These are phyloP conservation scores for Verticillium longisporum DNA, from an alignment of 2,329 filamentous ascomycete species.

Conservation along the genomic window DNA sequence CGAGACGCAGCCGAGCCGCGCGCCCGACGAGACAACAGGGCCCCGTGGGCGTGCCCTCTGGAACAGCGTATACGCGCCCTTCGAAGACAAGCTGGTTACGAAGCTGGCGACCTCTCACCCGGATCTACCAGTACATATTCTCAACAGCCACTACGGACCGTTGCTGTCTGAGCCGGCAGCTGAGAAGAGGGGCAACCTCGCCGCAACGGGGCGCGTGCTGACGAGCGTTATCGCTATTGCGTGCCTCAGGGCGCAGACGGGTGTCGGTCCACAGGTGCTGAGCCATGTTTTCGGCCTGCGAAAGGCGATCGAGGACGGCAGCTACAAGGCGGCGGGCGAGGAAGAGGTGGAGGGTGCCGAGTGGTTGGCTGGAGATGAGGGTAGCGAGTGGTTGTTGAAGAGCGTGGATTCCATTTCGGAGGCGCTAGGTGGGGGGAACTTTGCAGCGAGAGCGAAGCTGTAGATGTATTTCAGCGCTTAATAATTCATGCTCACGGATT, in stretches of 20 bases:
- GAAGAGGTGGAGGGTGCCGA: slow-evolving; percentile 25
- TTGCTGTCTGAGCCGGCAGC: slow-evolving; percentile 62
- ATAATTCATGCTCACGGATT: no score
- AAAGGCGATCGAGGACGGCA: slow-evolving; percentile 67
- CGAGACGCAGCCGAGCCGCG: slow-evolving; percentile 48
- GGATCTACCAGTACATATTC: slow-evolving; percentile 74
- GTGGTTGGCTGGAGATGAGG: slow-evolving; percentile 38
- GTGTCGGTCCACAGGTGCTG: slow-evolving; percentile 74
- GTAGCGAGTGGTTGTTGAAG: slow-evolving; percentile 37
- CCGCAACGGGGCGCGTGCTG: slow-evolving; percentile 59
- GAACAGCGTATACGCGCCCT: slow-evolving; percentile 70
- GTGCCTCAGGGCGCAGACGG: slow-evolving; percentile 71
- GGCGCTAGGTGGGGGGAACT: slow-evolving; percentile 35
- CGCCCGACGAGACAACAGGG: slow-evolving; percentile 45
- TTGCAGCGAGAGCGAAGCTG: slow-evolving; percentile 23
- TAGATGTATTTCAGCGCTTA: slow-evolving; percentile 1
- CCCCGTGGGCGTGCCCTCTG: slow-evolving; percentile 61
- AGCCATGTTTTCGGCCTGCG: slow-evolving; percentile 76
- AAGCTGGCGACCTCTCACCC: slow-evolving; percentile 73
- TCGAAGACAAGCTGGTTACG: slow-evolving; percentile 62
- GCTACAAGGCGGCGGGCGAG: slow-evolving; percentile 28
- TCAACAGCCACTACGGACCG: slow-evolving; percentile 66
- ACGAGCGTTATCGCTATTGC: slow-evolving; percentile 69
- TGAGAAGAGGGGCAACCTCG: slow-evolving; percentile 32
- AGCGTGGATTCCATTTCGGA: slow-evolving; percentile 37